phyloP scores from a whole-genome alignment of 2,329 filamentous ascomycete genomes.

The Grosmannia clavigera region DNA sequence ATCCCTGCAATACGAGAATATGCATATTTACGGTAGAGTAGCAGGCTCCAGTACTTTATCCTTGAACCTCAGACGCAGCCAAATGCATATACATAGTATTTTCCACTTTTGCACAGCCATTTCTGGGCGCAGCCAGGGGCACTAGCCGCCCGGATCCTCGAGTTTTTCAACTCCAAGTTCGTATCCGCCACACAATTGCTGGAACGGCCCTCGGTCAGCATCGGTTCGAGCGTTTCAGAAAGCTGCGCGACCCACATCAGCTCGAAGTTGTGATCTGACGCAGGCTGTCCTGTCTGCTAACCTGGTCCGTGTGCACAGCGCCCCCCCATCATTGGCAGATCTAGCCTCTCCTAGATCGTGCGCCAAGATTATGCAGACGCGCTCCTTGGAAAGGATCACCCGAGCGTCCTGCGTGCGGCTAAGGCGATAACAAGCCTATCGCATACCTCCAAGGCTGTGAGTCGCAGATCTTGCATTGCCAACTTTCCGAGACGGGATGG shows the following conservation, averaged over 20 bases:
- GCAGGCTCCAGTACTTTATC: too few relatives aligned
- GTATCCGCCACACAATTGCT: not conserved
- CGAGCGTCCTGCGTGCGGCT: not conserved
- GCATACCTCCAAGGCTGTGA: not conserved
- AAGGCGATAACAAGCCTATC: not conserved
- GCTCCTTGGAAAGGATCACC: not conserved
- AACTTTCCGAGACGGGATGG: not conserved
- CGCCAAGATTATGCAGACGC: not conserved
- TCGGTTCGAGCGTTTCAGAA: not conserved
- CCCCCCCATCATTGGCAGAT: not conserved
- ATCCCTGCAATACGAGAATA: too few relatives aligned
- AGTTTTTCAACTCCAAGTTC: not conserved
- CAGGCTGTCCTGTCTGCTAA: not conserved
- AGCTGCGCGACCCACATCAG: not conserved
- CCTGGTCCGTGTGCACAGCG: not conserved
- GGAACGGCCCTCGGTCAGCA: not conserved
- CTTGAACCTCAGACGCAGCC: too few relatives aligned
- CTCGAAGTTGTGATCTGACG: not conserved
- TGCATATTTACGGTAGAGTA: too few relatives aligned
- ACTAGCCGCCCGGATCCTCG: not conserved
- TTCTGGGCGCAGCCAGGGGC: not conserved
- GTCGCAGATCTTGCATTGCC: not conserved
- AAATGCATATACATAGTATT: not conserved
- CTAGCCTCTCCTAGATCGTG: not conserved
- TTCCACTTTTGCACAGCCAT: not conserved